Percentiles rank a stretch among this genome's conserved stretches.
phyloP scores from a whole-genome alignment of 148 eudicot species.

The Rhododendron ovatum region DNA sequence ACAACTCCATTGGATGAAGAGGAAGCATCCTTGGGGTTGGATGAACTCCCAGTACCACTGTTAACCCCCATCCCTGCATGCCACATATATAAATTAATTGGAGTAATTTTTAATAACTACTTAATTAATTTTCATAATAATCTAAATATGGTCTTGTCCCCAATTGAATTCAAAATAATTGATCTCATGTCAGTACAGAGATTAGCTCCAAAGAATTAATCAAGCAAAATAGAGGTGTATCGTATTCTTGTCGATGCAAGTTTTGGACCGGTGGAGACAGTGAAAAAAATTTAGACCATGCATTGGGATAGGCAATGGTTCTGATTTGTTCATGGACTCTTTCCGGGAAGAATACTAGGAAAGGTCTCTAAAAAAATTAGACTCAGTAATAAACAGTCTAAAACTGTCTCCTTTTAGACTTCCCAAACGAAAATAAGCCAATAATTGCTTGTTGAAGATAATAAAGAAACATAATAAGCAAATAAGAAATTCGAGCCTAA shows the following conservation, averaged over 20 bases:
- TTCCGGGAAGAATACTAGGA: too few species aligned
- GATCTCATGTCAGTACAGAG: neutral
- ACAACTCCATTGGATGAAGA: slow-evolving; percentile 54
- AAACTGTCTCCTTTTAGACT: too few species aligned
- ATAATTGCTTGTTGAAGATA: neutral
- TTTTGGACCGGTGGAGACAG: too few species aligned
- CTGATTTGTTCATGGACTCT: too few species aligned
- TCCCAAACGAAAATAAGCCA: neutral
- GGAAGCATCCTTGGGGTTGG: slow-evolving; percentile 43
- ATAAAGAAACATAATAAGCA: neutral
- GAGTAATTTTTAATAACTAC: too few species aligned
- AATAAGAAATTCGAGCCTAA: neutral
- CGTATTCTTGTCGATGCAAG: too few species aligned
- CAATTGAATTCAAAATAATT: neutral
- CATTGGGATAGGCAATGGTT: too few species aligned
- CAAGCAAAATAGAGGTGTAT: neutral
- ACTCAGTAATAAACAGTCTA: too few species aligned
- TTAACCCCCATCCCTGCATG: slow-evolving; percentile 52
- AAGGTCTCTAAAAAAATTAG: too few species aligned
- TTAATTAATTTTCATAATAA: too few species aligned
- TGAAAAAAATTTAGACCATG: too few species aligned
- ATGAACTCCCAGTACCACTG: slow-evolving; percentile 47
- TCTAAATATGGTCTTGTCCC: neutral
- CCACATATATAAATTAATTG: neutral
- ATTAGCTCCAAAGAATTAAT: neutral